Conservation (phyloP, 2,329 filamentous ascomycete genomes). For the Penicillium sp. region DNA sequence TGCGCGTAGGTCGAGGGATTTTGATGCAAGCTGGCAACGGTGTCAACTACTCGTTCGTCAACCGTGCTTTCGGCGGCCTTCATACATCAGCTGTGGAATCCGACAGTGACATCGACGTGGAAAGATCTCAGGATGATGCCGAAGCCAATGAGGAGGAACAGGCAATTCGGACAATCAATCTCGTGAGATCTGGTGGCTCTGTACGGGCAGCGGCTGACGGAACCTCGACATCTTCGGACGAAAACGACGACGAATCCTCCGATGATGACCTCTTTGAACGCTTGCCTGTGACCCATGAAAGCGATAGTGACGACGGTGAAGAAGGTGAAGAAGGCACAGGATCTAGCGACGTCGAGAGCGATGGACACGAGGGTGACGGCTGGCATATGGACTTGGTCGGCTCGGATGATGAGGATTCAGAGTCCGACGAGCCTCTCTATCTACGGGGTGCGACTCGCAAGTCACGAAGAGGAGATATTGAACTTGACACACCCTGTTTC, state of each 20-base stretch:
- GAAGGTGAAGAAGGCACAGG: constrained; percentile 24
- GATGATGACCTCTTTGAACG: constrained; percentile 13
- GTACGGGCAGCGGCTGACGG: neutral
- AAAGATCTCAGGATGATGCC: constrained; percentile 50
- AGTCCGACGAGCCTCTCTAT: neutral
- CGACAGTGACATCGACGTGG: constrained; percentile 41
- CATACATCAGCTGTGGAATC: constrained; percentile 41
- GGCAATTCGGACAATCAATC: constrained; percentile 36
- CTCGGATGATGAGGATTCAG: constrained; percentile 14
- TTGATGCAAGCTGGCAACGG: constrained; percentile 57
- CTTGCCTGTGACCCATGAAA: constrained; percentile 11
- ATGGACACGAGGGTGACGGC: constrained; percentile 33
- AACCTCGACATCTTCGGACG: neutral
- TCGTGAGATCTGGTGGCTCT: constrained; percentile 20
- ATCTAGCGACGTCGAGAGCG: constrained; percentile 28
- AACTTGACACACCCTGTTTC: constrained; percentile 54
- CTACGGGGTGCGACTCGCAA: neutral
- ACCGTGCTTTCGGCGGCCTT: constrained; percentile 62
- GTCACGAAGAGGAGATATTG: constrained; percentile 41
- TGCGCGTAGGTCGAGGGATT: constrained; percentile 59
- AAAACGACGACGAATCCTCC: neutral
- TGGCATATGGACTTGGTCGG: constrained; percentile 32
- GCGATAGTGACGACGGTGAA: constrained; percentile 16
- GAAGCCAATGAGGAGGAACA: constrained; percentile 48
- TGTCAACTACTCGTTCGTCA: constrained; percentile 57